These are phyloP conservation scores for Kodamaea sagamina DNA, from an alignment of 805 yeast genomes.

Conservation along the genomic window DNA sequence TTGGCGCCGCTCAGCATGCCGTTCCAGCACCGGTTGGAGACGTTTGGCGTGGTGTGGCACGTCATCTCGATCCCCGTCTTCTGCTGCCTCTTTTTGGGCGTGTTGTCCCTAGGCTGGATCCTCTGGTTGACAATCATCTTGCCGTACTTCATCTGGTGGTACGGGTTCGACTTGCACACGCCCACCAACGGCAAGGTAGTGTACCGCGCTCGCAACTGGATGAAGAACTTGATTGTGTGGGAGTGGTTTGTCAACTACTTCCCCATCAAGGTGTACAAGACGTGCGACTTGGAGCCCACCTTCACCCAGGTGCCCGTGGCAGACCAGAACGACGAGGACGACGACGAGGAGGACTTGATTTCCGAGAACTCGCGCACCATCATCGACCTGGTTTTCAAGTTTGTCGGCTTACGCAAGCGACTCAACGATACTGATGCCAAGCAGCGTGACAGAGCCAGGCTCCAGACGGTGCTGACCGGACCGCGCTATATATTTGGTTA, in stretches of 20 bases:
- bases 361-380: constrained; percentile 38
- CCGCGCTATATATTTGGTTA: constrained; percentile 87
- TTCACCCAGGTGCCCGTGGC: constrained; percentile 44
- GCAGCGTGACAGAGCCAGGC: constrained; percentile 14
- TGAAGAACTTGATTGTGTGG: constrained; percentile 65
- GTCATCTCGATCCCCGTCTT: constrained; percentile 66
- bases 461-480: constrained; percentile 48
- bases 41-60: constrained; percentile 72
- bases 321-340: constrained; percentile 25
- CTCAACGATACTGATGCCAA: constrained; percentile 32
- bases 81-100: constrained; percentile 51
- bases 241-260: constrained; percentile 73
- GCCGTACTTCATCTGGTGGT: constrained; percentile 60
- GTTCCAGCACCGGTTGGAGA: constrained; percentile 58
- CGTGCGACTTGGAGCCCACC: constrained; percentile 73
- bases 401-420: constrained; percentile 39
- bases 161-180: constrained; percentile 60
- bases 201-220: constrained; percentile 54
- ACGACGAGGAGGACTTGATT: constrained; percentile 46
- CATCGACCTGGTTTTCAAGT: constrained; percentile 37
- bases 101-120: constrained; percentile 52
- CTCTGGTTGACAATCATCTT: constrained; percentile 67
- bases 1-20: constrained; percentile 63
- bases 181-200: constrained; percentile 74
- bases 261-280: constrained; percentile 72